These are phyloP conservation scores for Neurospora sp. DNA, from an alignment of 495 filamentous ascomycete genomes.

Conservation along the genomic window DNA sequence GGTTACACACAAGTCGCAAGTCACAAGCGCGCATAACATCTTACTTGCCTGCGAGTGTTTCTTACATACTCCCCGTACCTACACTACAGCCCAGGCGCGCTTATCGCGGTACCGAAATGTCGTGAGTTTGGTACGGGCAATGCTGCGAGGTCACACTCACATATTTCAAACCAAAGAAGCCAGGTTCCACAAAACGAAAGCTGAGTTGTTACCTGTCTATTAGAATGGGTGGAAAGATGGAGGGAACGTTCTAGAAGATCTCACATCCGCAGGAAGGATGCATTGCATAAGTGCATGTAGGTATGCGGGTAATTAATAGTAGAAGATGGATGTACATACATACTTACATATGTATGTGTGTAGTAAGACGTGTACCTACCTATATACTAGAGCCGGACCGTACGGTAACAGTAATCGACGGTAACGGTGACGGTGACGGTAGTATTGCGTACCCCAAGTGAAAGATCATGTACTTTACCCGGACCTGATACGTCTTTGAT, in stretches of 20 bases:
- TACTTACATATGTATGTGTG: neutral
- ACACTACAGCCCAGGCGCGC: neutral
- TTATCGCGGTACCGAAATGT: neutral
- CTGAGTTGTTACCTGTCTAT: neutral
- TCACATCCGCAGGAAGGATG: neutral
- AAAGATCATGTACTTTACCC: neutral
- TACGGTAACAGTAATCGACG: neutral
- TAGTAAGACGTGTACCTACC: neutral
- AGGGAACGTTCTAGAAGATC: neutral
- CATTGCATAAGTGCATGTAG: neutral
- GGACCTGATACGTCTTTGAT: neutral
- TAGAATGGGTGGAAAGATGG: no score
- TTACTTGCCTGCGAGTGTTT: neutral
- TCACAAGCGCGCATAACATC: neutral
- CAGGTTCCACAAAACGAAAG: neutral
- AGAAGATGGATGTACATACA: neutral
- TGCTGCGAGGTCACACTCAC: neutral
- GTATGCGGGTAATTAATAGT: neutral
- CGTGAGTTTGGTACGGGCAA: neutral
- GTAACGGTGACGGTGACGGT: neutral
- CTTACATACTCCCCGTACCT: neutral
- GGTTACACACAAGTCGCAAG: neutral
- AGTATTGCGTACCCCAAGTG: neutral
- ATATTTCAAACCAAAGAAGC: neutral
- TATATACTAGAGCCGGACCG: neutral